Percentiles rank a stretch among this genome's conserved stretches.
Evolutionary conservation across 176 grass and related monocot genomes (phyloP).

Genomic region (Stipa capillata): DNA sequence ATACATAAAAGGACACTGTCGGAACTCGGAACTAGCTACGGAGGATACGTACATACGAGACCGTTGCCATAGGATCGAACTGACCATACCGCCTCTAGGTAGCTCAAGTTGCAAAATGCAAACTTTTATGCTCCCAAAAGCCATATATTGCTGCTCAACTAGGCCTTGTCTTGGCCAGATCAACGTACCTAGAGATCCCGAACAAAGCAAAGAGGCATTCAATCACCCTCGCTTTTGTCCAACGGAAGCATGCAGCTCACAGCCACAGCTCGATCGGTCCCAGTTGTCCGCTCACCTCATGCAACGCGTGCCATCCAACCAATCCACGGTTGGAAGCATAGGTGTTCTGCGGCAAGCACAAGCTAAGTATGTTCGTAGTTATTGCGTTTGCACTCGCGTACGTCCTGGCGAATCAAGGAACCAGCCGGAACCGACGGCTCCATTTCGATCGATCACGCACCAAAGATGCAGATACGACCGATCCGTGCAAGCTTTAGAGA

Average conservation of each 20-base stretch:
- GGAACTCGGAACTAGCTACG: background rate
- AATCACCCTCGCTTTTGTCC: slow-evolving; percentile 6
- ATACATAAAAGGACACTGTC: background rate
- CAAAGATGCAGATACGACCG: background rate
- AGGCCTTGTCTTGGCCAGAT: background rate
- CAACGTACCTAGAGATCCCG: background rate
- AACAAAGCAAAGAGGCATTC: background rate
- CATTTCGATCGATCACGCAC: background rate
- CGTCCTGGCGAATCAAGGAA: slow-evolving; percentile 2
- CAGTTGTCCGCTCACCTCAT: background rate
- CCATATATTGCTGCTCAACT: background rate
- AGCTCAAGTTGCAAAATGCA: background rate
- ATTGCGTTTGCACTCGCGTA: background rate
- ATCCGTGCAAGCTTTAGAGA: background rate
- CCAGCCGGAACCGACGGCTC: background rate
- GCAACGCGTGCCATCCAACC: background rate
- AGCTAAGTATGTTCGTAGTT: background rate
- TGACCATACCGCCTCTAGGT: background rate
- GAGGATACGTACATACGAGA: background rate
- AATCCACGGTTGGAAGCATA: background rate
- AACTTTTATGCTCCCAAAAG: background rate
- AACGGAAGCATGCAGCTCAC: background rate
- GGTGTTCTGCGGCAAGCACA: background rate
- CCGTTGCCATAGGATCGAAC: background rate
- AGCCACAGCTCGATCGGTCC: background rate